These are phyloP conservation scores for Leccinellum luteum DNA, from an alignment of 768 basidiomycete species.

Conservation along the genomic window DNA sequence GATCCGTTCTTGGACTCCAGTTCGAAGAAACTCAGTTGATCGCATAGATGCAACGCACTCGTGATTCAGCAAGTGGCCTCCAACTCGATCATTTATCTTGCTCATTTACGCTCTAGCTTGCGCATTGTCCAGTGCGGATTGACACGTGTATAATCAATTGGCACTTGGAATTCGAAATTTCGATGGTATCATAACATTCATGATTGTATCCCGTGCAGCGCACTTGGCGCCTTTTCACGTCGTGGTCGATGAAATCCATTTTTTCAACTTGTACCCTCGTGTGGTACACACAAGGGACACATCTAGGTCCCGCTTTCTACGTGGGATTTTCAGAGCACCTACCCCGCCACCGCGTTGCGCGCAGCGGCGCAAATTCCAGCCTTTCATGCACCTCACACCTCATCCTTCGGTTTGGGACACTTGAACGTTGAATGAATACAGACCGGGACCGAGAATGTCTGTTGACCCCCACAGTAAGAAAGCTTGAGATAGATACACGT, in stretches of 20 bases:
- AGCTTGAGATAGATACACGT: conserved; percentile 43
- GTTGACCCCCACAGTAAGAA: conserved; percentile 49
- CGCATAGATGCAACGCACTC: background rate
- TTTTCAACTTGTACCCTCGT: background rate
- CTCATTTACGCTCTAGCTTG: conserved; percentile 5
- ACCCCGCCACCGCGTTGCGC: background rate
- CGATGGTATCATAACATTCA: background rate
- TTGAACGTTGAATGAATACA: background rate
- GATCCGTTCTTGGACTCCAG: conserved; percentile 50
- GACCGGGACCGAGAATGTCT: conserved; percentile 50
- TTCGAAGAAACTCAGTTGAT: conserved; percentile 28
- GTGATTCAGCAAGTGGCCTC: background rate
- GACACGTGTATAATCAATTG: background rate
- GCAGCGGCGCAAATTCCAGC: background rate
- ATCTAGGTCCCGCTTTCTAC: background rate
- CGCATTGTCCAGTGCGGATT: background rate
- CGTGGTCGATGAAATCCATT: background rate
- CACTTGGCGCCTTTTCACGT: background rate
- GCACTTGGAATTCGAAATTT: background rate
- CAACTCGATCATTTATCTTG: background rate
- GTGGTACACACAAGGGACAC: background rate
- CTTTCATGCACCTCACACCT: background rate
- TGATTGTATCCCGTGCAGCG: conserved; percentile 6
- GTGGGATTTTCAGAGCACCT: background rate
- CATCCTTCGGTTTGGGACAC: background rate